Percentiles rank a stretch among this genome's conserved stretches.
Evolutionary conservation across 768 basidiomycete genomes (phyloP).

Genomic region (Leccinum aurantiacum): DNA sequence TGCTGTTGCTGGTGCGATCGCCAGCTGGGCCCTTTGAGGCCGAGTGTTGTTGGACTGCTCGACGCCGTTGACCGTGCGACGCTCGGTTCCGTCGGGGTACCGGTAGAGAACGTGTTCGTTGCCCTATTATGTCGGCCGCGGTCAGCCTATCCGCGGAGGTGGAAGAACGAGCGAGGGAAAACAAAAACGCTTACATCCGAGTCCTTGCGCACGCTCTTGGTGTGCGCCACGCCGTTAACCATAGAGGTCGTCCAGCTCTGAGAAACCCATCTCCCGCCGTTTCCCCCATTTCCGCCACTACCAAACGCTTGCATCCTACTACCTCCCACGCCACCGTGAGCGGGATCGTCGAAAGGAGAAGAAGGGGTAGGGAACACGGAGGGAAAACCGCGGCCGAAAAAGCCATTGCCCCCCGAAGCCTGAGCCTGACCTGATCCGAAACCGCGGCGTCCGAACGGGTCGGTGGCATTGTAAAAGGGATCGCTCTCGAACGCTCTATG

Average conservation of each 20-base stretch:
- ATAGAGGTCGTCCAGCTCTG: conserved; percentile 58
- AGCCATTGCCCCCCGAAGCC: conserved; percentile 11
- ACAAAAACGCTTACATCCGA: conserved; percentile 47
- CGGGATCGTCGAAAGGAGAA: conserved; percentile 12
- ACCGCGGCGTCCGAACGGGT: conserved; percentile 18
- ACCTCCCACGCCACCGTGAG: conserved; percentile 16
- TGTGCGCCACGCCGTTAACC: conserved; percentile 69
- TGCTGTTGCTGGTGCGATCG: conserved; percentile 2
- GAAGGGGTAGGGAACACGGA: conserved; percentile 6
- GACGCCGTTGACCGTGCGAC: conserved; percentile 68
- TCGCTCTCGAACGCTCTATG: conserved; percentile 35
- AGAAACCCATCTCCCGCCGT: conserved; percentile 41
- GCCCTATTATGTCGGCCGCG: conserved; percentile 46
- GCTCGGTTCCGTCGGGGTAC: conserved; percentile 64
- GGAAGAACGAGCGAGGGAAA: not conserved
- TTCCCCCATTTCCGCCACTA: conserved; percentile 1
- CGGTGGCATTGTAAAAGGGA: conserved; percentile 33
- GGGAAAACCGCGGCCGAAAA: conserved; percentile 12
- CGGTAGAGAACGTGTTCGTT: conserved; percentile 71
- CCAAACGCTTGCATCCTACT: conserved; percentile 14
- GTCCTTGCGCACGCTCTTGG: conserved; percentile 54
- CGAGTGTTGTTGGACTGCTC: conserved; percentile 34
- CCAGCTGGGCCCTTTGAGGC: conserved; percentile 14
- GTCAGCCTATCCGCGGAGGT: not conserved
- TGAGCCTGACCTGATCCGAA: conserved; percentile 12